phyloP scores from a whole-genome alignment of 2,329 filamentous ascomycete species.

The Alternaria consortialis region DNA sequence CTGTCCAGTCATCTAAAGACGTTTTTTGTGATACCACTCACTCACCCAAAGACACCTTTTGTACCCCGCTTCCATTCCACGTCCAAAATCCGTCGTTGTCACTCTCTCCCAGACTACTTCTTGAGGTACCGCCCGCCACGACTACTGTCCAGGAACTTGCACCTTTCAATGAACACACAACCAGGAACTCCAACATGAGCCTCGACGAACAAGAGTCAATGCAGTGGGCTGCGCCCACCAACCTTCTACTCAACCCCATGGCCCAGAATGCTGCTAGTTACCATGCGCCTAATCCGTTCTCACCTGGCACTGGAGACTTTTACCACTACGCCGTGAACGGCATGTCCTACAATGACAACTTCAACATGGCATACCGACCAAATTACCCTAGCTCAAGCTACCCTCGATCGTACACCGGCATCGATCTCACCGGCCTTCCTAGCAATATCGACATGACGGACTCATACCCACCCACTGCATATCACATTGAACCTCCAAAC shows the following conservation, averaged over 20 bases:
- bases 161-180: constrained; percentile 9
- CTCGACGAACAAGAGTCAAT: constrained; percentile 25
- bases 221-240: constrained; percentile 34
- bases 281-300: constrained; percentile 20
- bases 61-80: constrained; percentile 29
- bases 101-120: constrained; percentile 18
- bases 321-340: constrained; percentile 33
- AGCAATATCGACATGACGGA: constrained; percentile 20
- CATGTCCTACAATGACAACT: constrained; percentile 33
- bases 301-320: constrained; percentile 10
- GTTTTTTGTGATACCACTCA: constrained; percentile 27
- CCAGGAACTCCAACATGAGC: constrained; percentile 21
- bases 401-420: constrained; percentile 35
- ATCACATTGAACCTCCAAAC: constrained; percentile 41
- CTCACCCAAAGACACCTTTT: constrained; percentile 27
- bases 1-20: constrained; percentile 26
- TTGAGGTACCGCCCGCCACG: constrained; percentile 23
- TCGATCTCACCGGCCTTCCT: constrained; percentile 26
- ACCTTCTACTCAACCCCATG: constrained; percentile 20
- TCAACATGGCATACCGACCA: constrained; percentile 30
- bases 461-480: constrained; percentile 44
- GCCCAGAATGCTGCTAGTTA: constrained; percentile 23
- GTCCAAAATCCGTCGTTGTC: constrained; percentile 23
- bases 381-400: constrained; percentile 27
- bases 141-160: constrained; percentile 22